Evolutionary conservation across 768 basidiomycete species (phyloP), one percentile per base, ranked within the genome.

Genomic region (Leccinum arenicola): DNA sequence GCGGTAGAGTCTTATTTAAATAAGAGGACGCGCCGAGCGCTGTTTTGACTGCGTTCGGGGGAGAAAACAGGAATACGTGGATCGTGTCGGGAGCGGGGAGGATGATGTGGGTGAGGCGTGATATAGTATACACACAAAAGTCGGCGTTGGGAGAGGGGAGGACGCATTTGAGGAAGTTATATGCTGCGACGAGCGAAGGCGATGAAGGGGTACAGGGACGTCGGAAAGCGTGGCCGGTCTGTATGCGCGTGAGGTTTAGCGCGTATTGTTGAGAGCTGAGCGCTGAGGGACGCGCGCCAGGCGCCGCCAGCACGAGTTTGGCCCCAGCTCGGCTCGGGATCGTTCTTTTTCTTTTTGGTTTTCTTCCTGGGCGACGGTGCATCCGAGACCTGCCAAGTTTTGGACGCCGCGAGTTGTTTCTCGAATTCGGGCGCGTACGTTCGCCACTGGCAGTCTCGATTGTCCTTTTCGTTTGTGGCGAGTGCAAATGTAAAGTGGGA

Each of bases 371-470:
- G 62, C 2, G 66, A 67, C 9, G 66, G 67, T 9, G 43, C 58
- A n/a, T 65, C 67, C 35, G 60, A 62, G 45, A 52, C 63, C 27
- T 58, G 63, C 33, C 62, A 59, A n/a, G 62, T 48, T 48, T 70
- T 63, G 47, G 74, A 60, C 0, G 40, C 33, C 21, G 61, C 43
- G 19, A 73, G 66, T 14, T 65, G 62, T 53, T 57, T 58, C 56
- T 73, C 72, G n/a, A 72, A 64, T 11, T 60, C 58, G 36, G 72
- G 67, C n/a, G 70, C 70, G 47, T 70, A 70, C 8, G 58, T 54
- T 50, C 65, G 63, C 70, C 25, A 25, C 25, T 25, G 25, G 25
- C 72, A 73, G 17, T 59, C 59, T 45, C 43, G 62, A 31, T 25
- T 7, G 6, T 25, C 6, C 25, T 25, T 25, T 25, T 25, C 25